Conservation (phyloP, 805 yeast genomes). For the Ogataea ramenticola region DNA sequence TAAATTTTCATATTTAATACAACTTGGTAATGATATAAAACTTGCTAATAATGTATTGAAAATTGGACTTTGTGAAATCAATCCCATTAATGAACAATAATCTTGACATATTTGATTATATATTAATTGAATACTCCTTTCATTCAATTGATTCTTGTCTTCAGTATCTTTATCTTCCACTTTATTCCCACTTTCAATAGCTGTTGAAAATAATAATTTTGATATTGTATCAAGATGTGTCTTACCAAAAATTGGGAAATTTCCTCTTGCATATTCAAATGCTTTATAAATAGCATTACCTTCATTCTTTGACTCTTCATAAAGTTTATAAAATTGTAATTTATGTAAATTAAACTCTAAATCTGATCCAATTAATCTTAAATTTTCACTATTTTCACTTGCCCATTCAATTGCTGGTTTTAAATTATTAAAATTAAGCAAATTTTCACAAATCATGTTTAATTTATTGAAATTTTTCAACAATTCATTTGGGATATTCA, state of each 20-base stretch:
- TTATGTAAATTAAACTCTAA: conserved; percentile 39
- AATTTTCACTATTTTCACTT: conserved; percentile 13
- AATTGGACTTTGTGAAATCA: conserved; percentile 48
- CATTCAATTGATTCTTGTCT: neutral
- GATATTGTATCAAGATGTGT: conserved; percentile 36
- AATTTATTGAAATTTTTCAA: conserved; percentile 32
- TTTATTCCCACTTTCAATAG: too few relatives aligned
- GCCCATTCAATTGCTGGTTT: conserved; percentile 47
- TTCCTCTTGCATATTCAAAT: conserved; percentile 34
- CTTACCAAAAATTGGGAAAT: conserved; percentile 32
- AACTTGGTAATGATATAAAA: conserved; percentile 43
- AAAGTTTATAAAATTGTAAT: conserved; percentile 31
- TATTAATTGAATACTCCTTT: conserved; percentile 3
- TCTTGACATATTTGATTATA: conserved; percentile 32
- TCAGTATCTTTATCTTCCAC: neutral
- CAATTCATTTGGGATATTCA: conserved; percentile 18
- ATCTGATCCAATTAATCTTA: conserved; percentile 30
- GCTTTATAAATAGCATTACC: conserved; percentile 24
- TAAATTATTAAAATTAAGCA: conserved; percentile 28
- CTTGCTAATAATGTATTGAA: conserved; percentile 45
- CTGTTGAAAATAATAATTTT: conserved; percentile 33
- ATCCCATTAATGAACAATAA: conserved; percentile 40
- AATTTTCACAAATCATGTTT: conserved; percentile 33
- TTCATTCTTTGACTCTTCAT: neutral
- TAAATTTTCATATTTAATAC: conserved; percentile 40